Evolutionary conservation across 768 basidiomycete genomes (phyloP), one percentile per base, ranked within the genome.

Genomic region (Boletus rubroflammeus): DNA sequence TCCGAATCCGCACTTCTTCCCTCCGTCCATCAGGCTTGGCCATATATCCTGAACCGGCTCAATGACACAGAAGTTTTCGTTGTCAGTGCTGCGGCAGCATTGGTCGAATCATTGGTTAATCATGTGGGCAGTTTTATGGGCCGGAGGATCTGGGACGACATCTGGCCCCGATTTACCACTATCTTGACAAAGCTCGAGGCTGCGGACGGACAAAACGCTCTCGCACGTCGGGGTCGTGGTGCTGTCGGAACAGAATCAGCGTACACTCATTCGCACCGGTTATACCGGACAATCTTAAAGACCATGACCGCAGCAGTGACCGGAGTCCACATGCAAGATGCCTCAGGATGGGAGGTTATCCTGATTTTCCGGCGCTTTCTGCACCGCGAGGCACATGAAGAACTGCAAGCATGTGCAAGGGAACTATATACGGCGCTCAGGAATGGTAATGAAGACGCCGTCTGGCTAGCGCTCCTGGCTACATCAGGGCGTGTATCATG

Each of bases 21-120:
- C 2, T 79, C 88, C 5, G 81, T 98, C 34, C 90, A 98, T 69
- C 80, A 81, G 21, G 88, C 90, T 2, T 99, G 97, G 97, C 92
- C 93, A n/a, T 91, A 87, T 68, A 83, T 99, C 60, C 72, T 98
- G 51, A 93, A 93, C 61, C 81, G 96, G 8, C 76, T 98, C 13
- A 66, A 69, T 14, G 91, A 93, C 63, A 41, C 76, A 0, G 88
- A 94, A 65, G 73, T 84, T 0, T 94, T 84, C 61, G 93, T 98
- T 28, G 81, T 93, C 57, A 81, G 81, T 50, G 87, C 88, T 23
- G 86, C 92, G 1, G 85, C 88, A 1, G 73, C 71, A 4, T 73
- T 97, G 41, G 73, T 98, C n/a, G 88, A 90, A 59, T 72, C 81
- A 1, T 75, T 99, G 36, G 81, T 83, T 0, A 72, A 64, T 35